These are phyloP conservation scores for Hanseniaspora lindneri DNA, from an alignment of 805 yeast species.

Conservation along the genomic window DNA sequence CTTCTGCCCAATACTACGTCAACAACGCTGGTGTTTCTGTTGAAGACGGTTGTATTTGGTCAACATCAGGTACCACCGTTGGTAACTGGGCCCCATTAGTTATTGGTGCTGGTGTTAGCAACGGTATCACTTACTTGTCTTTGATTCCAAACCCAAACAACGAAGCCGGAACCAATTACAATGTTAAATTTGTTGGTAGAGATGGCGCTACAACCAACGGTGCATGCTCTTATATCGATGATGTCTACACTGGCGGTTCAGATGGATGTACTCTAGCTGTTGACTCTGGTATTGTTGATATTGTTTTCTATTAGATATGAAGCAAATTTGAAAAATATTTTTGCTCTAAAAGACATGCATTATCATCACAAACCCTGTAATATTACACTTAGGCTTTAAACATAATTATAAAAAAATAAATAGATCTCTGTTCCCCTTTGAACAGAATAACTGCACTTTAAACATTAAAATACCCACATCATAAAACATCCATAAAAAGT, in stretches of 20 bases:
- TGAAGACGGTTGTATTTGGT: slow-evolving; percentile 66
- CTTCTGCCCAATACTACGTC: slow-evolving; percentile 65
- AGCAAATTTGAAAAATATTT: not conserved
- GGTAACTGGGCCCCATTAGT: slow-evolving; percentile 78
- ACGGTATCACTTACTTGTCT: slow-evolving; percentile 53
- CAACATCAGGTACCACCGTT: slow-evolving; percentile 42
- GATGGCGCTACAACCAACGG: slow-evolving; percentile 54
- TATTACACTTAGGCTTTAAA: not conserved
- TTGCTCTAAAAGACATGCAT: not conserved
- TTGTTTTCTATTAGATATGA: slow-evolving; percentile 38
- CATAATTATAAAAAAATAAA: not conserved
- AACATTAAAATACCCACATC: not conserved
- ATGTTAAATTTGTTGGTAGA: slow-evolving; percentile 62
- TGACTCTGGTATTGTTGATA: slow-evolving; percentile 47
- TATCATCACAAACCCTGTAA: not conserved
- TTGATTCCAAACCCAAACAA: slow-evolving; percentile 73
- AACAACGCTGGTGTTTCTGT: slow-evolving; percentile 63
- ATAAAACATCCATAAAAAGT: too few relatives aligned
- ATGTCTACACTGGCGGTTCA: slow-evolving; percentile 48
- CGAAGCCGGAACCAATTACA: slow-evolving; percentile 43
- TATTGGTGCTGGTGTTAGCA: slow-evolving; percentile 61
- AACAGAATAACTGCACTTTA: not conserved
- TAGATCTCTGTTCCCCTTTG: too few relatives aligned
- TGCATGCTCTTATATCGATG: slow-evolving; percentile 67
- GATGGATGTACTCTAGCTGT: slow-evolving; percentile 76